Evolutionary conservation across 1,139 yeast genomes (phyloP).

Genomic region (Kodamaea alishanica): DNA sequence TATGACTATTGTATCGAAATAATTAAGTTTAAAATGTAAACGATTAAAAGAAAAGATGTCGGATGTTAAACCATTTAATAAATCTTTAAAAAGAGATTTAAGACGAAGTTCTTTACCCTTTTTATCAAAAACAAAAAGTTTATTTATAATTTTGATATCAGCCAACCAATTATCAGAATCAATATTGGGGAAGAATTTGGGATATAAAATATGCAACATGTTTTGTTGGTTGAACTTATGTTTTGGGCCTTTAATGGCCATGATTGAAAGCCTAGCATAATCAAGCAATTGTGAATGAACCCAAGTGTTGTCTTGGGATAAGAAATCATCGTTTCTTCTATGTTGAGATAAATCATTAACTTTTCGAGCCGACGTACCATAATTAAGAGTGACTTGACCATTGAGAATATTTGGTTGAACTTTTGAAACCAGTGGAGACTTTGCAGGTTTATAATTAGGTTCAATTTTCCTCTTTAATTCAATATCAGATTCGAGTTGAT

Average conservation of each 20-base stretch:
- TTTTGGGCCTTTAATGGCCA: constrained; percentile 42
- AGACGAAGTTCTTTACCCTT: constrained; percentile 13
- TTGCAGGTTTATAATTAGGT: not conserved
- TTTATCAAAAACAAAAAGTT: constrained; percentile 9
- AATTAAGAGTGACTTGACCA: constrained; percentile 2
- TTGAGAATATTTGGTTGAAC: constrained; percentile 5
- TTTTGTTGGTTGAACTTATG: constrained; percentile 41
- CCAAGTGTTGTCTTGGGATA: constrained; percentile 27
- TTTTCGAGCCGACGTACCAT: constrained; percentile 1
- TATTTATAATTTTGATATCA: constrained; percentile 18
- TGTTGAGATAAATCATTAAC: not conserved
- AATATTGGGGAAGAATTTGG: constrained; percentile 44
- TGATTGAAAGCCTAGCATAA: constrained; percentile 39
- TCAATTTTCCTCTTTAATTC: not conserved
- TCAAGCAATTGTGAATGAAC: constrained; percentile 36
- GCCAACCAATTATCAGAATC: constrained; percentile 46
- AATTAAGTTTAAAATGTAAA: constrained; percentile 19
- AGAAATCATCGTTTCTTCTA: constrained; percentile 11
- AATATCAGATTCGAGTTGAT: not conserved
- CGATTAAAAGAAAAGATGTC: constrained; percentile 25
- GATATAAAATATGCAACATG: constrained; percentile 45
- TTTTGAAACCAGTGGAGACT: not conserved
- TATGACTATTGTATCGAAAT: constrained; percentile 29
- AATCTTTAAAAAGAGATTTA: constrained; percentile 18
- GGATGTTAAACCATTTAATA: constrained; percentile 18